Base-by-base conservation (phyloP, 441 rosid genomes). In the Gossypium aridum region DNA sequence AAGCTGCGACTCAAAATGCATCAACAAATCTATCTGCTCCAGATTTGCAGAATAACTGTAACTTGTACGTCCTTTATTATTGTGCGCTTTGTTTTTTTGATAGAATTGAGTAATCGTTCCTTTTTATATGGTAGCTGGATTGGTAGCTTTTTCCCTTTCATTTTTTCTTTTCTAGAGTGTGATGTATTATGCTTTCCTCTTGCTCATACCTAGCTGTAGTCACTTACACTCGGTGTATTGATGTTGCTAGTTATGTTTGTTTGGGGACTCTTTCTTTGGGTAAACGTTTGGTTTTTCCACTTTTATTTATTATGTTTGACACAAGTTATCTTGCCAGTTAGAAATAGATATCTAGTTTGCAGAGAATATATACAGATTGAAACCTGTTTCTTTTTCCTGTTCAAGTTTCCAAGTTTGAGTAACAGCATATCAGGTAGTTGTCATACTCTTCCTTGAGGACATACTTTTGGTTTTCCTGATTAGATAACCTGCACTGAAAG, bases 1-100 rank as follows among this genome's bases (percentile, higher is more conserved):
- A 94, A 79, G 89, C 93, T 75, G 89, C 96, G 3, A 81, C 95
- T 75, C 99, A 96, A 80, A 96, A 90, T 84, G 86, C 95, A 72
- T 84, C 99, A 62, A 74, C 98, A 55, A 91, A 86, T 87, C 77
- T 89, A 73, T 86, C 98, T 74, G 88, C 84, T 34, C 87, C 93
- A 2, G 99, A 96, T 79, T 77, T 96, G 80, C 98, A 92, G 83
- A 93, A 82, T 82, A 92, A 94, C 75, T 94, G 98, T 80, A 92
- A 90, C 80, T 76, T 91, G 99, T 96, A 86, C 85, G 95, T 79
- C 60, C 80, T 23, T 71, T 63, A 43, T 2, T 23, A 2, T 47
- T 74, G 10, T 54, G 72, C 75, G 0, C 7, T 61, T 49, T 37
- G 45, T 37, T 37, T 26, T 25, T 34, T 9, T 74, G 60, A 64